Base-by-base conservation (phyloP, 495 filamentous ascomycete species). In the Jackrogersella multiformis region DNA sequence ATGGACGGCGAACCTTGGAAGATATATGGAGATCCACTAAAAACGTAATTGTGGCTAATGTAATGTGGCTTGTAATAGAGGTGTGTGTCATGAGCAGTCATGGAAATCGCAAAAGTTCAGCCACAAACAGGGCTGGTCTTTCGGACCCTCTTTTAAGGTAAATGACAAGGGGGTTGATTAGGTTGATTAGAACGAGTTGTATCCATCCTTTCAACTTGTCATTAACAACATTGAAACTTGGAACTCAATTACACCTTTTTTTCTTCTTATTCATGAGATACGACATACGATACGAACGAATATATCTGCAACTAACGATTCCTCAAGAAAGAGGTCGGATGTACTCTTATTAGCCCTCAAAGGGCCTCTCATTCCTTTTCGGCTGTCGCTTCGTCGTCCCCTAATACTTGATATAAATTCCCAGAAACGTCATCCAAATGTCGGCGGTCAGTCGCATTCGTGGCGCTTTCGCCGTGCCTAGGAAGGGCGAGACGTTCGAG, bases 401-500 rank as follows among this genome's bases (percentile, higher is more conserved):
- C 49, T 30, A 23, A 61, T 55, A 1, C 9, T 46, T 46, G 26
- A 56, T 53, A 45, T 30, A 18, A 38, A 41, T 12, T 15, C 30
- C 41, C 12, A 16, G 16, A 61, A 28, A 32, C 28, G 16, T 41
- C 15, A 51, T 48, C 30, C 28, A 55, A 21, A 62, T 68, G 69
- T 61, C 56, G 91, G 95, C 95, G 73, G 94, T 97, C 77, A 97
- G 95, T 80, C 89, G 94, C 78, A 94, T 99, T 73, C 88, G 92
- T 73, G 92, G 92, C 78, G 95, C 93, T 77, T 97, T 99, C 77
- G 88, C 90, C 78, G 81, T 78, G 72, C 95, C 95, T 63, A 87
- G 90, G 74, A 99, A 99, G 83, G 95, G 95, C 78, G 95, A 99
- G 82, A 98, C 96, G 4, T 97, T 97, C 75, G 95, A 99, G 85